These are phyloP conservation scores for Aspergillus asperescens DNA, from an alignment of 495 filamentous ascomycete genomes.

Conservation along the genomic window DNA sequence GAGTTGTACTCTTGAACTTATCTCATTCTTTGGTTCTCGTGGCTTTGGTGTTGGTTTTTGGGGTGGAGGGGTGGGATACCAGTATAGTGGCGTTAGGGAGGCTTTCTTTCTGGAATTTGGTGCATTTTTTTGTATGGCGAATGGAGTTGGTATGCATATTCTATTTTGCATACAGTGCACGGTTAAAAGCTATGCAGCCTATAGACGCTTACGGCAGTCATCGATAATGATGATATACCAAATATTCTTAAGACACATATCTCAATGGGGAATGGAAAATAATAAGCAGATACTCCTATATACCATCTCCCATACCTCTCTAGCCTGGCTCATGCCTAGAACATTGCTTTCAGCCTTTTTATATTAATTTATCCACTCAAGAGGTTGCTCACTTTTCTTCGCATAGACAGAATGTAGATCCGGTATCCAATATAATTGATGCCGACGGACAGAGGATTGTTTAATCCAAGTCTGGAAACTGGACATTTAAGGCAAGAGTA, in stretches of 20 bases:
- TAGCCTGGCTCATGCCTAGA: constrained; percentile 3
- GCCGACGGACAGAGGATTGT: constrained; percentile 7
- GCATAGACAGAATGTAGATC: constrained; percentile 23
- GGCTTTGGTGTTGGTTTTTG: constrained; percentile 8
- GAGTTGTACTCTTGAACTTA: constrained; percentile 36
- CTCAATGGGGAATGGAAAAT: not conserved
- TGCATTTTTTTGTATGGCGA: constrained; percentile 10
- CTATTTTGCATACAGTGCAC: too few relatives aligned
- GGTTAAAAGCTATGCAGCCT: not conserved
- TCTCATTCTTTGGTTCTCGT: constrained; percentile 1
- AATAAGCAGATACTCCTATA: constrained; percentile 3
- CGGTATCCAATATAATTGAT: constrained; percentile 37
- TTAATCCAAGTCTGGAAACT: not conserved
- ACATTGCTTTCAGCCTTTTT: not conserved
- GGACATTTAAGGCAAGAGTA: not conserved
- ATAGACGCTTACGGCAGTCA: not conserved
- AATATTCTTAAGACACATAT: constrained; percentile 1
- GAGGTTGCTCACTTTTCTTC: constrained; percentile 8
- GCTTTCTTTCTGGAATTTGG: not conserved
- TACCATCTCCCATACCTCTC: not conserved
- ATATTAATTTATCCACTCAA: not conserved
- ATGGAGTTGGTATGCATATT: not conserved
- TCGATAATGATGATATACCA: not conserved
- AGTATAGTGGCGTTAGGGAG: not conserved
- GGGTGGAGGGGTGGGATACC: not conserved